These are phyloP conservation scores for Anaeromyces robustus DNA, from an alignment of 192 early-diverging fungal genomes.

Conservation along the genomic window DNA sequence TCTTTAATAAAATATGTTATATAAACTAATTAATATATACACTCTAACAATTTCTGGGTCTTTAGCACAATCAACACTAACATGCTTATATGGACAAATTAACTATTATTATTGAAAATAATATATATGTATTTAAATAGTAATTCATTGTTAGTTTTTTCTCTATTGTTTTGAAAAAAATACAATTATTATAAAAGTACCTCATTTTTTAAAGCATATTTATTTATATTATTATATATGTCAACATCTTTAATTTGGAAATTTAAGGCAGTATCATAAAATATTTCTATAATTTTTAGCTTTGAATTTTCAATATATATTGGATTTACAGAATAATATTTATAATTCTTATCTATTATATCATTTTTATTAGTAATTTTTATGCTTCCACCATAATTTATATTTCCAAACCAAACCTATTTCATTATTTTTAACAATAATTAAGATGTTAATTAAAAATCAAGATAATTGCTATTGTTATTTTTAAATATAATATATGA, in stretches of 20 bases:
- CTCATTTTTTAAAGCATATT: neutral
- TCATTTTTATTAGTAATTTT: neutral
- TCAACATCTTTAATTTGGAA: neutral
- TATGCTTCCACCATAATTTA: neutral
- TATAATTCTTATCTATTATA: neutral
- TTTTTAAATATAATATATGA: too few species aligned
- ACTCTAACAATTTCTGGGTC: neutral
- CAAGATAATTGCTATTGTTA: too few species aligned
- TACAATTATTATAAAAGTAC: neutral
- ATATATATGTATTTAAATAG: too few species aligned
- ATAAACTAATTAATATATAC: neutral
- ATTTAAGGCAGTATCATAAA: neutral
- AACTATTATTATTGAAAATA: neutral
- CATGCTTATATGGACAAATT: neutral
- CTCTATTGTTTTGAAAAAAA: too few species aligned
- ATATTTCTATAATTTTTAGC: neutral
- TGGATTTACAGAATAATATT: neutral
- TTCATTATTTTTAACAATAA: neutral
- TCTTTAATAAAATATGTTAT: too few species aligned
- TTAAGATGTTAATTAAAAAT: too few species aligned
- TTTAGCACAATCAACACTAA: neutral
- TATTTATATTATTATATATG: neutral
- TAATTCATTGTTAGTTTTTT: too few species aligned
- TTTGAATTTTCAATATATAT: neutral
- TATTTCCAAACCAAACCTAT: neutral